phyloP scores from a whole-genome alignment of 768 basidiomycete species.

The Tephrocybe sp. region DNA sequence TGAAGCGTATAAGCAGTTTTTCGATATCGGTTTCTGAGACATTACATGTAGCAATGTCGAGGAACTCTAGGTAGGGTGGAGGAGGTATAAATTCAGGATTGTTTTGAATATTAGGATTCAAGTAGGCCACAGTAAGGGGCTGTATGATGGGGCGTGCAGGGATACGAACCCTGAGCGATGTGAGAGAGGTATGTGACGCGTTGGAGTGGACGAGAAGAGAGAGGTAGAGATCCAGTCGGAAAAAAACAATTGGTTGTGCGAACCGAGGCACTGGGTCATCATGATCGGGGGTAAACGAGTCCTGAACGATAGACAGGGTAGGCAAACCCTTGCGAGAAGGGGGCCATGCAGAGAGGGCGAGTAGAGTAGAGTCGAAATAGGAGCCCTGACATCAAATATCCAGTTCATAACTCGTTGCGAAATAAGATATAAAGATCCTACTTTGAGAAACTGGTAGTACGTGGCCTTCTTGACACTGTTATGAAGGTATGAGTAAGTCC shows the following conservation, averaged over 20 bases:
- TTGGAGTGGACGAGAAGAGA: conserved; percentile 44
- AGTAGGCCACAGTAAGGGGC: conserved; percentile 27
- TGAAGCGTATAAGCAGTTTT: conserved; percentile 49
- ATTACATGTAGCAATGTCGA: conserved; percentile 77
- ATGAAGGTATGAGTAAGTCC: background rate
- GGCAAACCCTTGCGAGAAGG: conserved; percentile 30
- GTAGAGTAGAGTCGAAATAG: conserved; percentile 78
- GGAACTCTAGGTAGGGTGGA: conserved; percentile 51
- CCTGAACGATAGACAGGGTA: conserved; percentile 65
- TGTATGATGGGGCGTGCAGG: conserved; percentile 62
- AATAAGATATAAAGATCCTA: conserved; percentile 18
- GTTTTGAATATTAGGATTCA: background rate
- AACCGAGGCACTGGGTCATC: conserved; percentile 37
- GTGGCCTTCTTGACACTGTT: conserved; percentile 67
- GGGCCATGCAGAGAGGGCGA: conserved; percentile 67
- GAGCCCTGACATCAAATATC: conserved; percentile 52
- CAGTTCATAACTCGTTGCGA: background rate
- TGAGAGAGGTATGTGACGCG: conserved; percentile 49
- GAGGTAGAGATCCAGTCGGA: conserved; percentile 57
- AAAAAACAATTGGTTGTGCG: conserved; percentile 90
- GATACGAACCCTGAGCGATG: conserved; percentile 66
- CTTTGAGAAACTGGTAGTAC: conserved; percentile 83
- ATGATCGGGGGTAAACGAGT: conserved; percentile 47
- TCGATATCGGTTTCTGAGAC: conserved; percentile 57
- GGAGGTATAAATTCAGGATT: conserved; percentile 22